Percentiles rank a stretch among this genome's conserved stretches.
phyloP scores from a whole-genome alignment of 768 basidiomycete genomes.

The Melanogaster broomeanus region DNA sequence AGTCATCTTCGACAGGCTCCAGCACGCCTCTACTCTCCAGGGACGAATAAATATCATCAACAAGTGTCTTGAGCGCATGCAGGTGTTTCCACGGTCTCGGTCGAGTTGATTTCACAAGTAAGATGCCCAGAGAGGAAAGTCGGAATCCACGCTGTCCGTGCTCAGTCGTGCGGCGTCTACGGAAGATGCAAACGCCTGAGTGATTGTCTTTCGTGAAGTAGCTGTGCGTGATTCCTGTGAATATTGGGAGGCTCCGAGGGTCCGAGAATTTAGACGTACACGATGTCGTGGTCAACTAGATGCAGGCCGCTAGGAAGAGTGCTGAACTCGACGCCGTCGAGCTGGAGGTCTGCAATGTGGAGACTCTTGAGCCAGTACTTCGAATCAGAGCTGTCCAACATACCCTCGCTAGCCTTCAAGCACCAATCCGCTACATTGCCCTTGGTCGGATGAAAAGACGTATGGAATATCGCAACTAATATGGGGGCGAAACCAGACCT shows the following conservation, averaged over 20 bases:
- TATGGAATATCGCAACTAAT: conserved; percentile 84
- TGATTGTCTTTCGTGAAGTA: conserved; percentile 73
- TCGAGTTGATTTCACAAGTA: conserved; percentile 63
- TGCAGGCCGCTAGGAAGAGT: conserved; percentile 83
- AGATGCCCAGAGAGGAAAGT: conserved; percentile 74
- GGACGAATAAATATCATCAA: conserved; percentile 52
- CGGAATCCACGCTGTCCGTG: conserved; percentile 78
- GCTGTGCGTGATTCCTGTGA: conserved; percentile 37
- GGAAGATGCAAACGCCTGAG: conserved; percentile 75
- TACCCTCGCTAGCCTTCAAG: conserved; percentile 68
- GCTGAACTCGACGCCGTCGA: conserved; percentile 78
- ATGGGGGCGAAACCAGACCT: neutral
- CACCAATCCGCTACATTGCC: conserved; percentile 84
- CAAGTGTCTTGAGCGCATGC: conserved; percentile 59
- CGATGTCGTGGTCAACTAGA: conserved; percentile 73
- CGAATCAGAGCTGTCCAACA: conserved; percentile 10
- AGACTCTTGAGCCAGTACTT: neutral
- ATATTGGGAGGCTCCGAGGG: neutral
- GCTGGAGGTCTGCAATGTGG: conserved; percentile 51
- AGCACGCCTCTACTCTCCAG: conserved; percentile 48
- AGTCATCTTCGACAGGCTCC: conserved; percentile 56
- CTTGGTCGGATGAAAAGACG: conserved; percentile 81
- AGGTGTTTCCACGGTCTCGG: conserved; percentile 81
- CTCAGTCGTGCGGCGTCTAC: conserved; percentile 65
- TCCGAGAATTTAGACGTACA: conserved; percentile 50